These are phyloP conservation scores for Clavariopsis aquatica DNA, from an alignment of 495 filamentous ascomycete species.

Conservation along the genomic window DNA sequence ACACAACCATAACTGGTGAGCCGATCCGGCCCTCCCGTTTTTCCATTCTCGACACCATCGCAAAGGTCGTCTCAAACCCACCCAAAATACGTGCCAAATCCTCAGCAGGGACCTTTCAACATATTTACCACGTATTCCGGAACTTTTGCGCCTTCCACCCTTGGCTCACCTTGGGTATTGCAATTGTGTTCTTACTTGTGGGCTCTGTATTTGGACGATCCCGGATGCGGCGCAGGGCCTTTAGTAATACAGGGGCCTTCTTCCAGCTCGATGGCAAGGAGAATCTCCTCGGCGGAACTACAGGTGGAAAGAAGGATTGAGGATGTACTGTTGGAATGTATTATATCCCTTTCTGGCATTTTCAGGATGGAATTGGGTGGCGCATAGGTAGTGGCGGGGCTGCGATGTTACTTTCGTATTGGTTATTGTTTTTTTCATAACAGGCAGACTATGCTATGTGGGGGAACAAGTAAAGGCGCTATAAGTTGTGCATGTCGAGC, in stretches of 20 bases:
- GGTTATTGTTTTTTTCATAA: too few relatives aligned
- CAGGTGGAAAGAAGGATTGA: conserved; percentile 78
- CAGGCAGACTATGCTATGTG: too few relatives aligned
- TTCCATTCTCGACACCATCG: conserved; percentile 91
- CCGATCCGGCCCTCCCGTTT: conserved; percentile 86
- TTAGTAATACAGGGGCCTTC: conserved; percentile 60
- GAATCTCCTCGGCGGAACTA: conserved; percentile 60
- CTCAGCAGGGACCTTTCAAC: conserved; percentile 73
- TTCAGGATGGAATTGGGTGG: conserved; percentile 5
- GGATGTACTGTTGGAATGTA: conserved; percentile 1
- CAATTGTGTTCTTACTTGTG: conserved; percentile 57
- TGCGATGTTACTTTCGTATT: not conserved
- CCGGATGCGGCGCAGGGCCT: conserved; percentile 41
- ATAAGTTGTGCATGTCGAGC: too few relatives aligned
- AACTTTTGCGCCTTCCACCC: conserved; percentile 70
- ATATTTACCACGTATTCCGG: conserved; percentile 74
- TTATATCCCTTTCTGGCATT: conserved; percentile 19
- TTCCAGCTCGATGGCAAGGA: conserved; percentile 80
- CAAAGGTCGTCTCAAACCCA: conserved; percentile 67
- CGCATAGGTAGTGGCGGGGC: not conserved
- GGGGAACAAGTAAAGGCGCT: too few relatives aligned
- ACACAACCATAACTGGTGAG: conserved; percentile 82
- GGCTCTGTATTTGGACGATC: conserved; percentile 52
- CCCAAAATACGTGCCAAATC: conserved; percentile 86
- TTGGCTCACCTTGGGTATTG: conserved; percentile 63